Evolutionary conservation across 192 early-diverging fungal genomes (phyloP).

Genomic region (Pecoramyces ruminantium): DNA sequence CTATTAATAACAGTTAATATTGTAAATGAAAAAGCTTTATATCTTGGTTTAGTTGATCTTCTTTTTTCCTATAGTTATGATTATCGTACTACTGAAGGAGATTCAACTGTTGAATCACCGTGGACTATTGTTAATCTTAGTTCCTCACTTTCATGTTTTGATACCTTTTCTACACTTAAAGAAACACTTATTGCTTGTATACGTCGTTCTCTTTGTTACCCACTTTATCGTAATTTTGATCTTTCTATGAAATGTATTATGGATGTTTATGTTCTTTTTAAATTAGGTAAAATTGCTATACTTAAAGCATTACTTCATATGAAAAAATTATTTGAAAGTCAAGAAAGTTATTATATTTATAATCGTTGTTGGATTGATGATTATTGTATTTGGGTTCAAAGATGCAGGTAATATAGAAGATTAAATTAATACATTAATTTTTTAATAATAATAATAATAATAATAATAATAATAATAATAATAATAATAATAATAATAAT

Average conservation of each 20-base stretch:
- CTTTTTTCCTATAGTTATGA: slow-evolving; percentile 85
- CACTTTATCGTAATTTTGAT: slow-evolving; percentile 65
- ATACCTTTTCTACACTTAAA: slow-evolving; percentile 47
- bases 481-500: too few relatives aligned
- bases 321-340: slow-evolving; percentile 61
- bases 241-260: slow-evolving; percentile 53
- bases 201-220: slow-evolving; percentile 72
- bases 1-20: slow-evolving; percentile 31
- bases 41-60: slow-evolving; percentile 79
- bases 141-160: slow-evolving; percentile 58
- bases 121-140: slow-evolving; percentile 83
- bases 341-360: slow-evolving; percentile 78
- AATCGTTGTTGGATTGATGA: slow-evolving; percentile 80
- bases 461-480: too few relatives aligned
- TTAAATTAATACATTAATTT: too few relatives aligned
- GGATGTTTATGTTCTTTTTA: slow-evolving; percentile 67
- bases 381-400: slow-evolving; percentile 91
- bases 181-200: slow-evolving; percentile 43
- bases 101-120: slow-evolving; percentile 69
- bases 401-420: slow-evolving; percentile 37
- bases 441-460: too few relatives aligned
- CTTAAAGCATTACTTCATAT: slow-evolving; percentile 62
- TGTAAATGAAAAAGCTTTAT: slow-evolving; percentile 42
- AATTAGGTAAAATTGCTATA: slow-evolving; percentile 64
- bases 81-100: slow-evolving; percentile 62